Evolutionary conservation across 169 alveolate genomes (phyloP).

Genomic region (Plasmodium cynomolgi): DNA sequence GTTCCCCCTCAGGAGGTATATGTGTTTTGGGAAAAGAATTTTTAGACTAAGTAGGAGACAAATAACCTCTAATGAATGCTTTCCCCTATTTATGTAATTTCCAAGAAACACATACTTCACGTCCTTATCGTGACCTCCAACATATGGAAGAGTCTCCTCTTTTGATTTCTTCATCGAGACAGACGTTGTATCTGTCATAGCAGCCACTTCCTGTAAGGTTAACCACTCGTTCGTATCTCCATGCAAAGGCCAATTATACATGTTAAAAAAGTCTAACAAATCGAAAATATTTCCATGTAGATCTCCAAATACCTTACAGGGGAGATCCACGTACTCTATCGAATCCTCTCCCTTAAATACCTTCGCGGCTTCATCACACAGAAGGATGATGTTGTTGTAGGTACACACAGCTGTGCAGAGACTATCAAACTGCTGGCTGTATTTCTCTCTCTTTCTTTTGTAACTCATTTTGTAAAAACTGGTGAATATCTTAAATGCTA

Average conservation of each 20-base stretch:
- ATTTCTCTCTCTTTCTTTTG: conserved; percentile 40
- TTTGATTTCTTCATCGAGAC: neutral
- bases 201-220: neutral
- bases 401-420: conserved; percentile 73
- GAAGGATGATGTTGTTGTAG: conserved; percentile 78
- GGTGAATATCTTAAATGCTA: conserved; percentile 76
- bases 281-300: conserved; percentile 77
- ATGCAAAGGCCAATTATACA: conserved; percentile 84
- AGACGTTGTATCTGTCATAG: neutral
- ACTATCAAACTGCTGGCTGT: neutral
- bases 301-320: conserved; percentile 79
- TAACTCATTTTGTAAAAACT: conserved; percentile 68
- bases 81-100: conserved; percentile 94
- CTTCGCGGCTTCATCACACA: conserved; percentile 78
- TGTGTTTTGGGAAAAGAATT: conserved; percentile 91
- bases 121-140: neutral
- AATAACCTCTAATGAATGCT: conserved; percentile 90
- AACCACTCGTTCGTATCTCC: neutral
- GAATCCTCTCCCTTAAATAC: conserved; percentile 77
- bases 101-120: conserved; percentile 91
- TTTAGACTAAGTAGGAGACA: conserved; percentile 92
- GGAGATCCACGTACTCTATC: conserved; percentile 66
- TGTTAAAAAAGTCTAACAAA: conserved; percentile 78
- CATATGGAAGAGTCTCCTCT: neutral
- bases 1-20: conserved; percentile 95